Base-by-base conservation (phyloP, 805 yeast species). In the Lipomyces chichibuensis region DNA sequence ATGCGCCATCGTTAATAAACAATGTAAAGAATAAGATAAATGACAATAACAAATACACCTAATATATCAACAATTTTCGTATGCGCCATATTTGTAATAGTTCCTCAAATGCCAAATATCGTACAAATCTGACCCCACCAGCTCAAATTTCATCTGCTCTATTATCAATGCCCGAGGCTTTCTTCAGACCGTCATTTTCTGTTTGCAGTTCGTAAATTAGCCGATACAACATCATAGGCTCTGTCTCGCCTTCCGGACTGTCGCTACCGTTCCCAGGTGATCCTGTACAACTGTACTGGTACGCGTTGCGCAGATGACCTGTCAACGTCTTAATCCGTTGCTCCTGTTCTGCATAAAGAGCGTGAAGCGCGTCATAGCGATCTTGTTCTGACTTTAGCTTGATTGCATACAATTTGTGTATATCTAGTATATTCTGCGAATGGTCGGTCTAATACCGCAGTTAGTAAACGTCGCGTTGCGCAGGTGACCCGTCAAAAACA, bases 141-240 rank as follows among this genome's bases (percentile, higher is more conserved):
- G 23, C 49, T 43, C 49, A 43, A 23, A 20, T 51, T 3, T n/a
- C 35, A 13, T 17, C 23, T 14, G 27, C 37, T 20, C 49, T 11
- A 23, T 33, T 32, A 61, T 25, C 27, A 25, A 63, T 27, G 6
- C 57, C 60, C 14, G 63, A 13, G 39, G 57, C 43, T 23, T 57
- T 51, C 39, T 46, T 35, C 27, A 67, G 23, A 27, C 70, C 70
- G 43, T 52, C 27, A 23, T 64, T 67, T 49, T 67, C 70, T 13
- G 54, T 52, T 56, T 67, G 59, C 35, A 67, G 39, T 53, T 54
- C 67, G 49, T 49, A n/a, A 9, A 66, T 33, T 3, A 56, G 35
- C 33, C 61, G 58, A 20, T 25, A 43, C 23, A 64, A 32, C 49
- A 23, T 32, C 35, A 25, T 60, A 11, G n/a, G 23, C 52, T 33